Evolutionary conservation across 2,329 filamentous ascomycete genomes (phyloP).

Genomic region (Phoma sp.): DNA sequence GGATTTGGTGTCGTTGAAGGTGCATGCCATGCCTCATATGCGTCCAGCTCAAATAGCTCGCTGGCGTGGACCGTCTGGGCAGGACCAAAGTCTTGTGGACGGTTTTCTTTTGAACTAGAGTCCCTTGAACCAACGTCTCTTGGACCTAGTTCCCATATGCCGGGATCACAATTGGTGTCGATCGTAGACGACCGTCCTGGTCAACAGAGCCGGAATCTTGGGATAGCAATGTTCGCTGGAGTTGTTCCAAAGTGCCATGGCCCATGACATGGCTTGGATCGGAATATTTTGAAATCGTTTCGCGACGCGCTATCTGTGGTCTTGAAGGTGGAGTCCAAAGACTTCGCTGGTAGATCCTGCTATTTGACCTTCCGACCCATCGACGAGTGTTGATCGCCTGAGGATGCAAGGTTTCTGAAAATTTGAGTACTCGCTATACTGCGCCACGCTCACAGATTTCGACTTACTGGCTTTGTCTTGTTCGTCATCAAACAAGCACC

Average conservation of each 20-base stretch:
- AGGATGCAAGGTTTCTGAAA: not conserved
- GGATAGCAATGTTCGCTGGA: not conserved
- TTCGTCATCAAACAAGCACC: not conserved
- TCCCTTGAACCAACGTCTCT: not conserved
- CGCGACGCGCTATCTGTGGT: not conserved
- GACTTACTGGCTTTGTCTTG: not conserved
- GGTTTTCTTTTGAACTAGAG: too few species aligned
- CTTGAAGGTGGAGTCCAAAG: not conserved
- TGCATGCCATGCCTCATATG: too few species aligned
- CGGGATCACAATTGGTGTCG: not conserved
- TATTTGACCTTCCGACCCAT: not conserved
- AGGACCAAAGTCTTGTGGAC: too few species aligned
- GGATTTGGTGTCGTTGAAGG: not conserved
- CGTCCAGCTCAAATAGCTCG: too few species aligned
- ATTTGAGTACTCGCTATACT: not conserved
- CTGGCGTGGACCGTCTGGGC: too few species aligned
- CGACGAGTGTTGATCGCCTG: not conserved
- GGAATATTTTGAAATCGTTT: not conserved
- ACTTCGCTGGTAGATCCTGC: not conserved
- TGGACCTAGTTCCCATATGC: not conserved
- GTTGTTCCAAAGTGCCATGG: constrained; percentile 25
- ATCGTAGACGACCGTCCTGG: not conserved
- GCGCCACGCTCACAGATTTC: not conserved
- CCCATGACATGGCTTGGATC: not conserved
- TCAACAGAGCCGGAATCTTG: not conserved